Conservation (phyloP, 331 rosid genomes). For the Spiraea crenata region DNA sequence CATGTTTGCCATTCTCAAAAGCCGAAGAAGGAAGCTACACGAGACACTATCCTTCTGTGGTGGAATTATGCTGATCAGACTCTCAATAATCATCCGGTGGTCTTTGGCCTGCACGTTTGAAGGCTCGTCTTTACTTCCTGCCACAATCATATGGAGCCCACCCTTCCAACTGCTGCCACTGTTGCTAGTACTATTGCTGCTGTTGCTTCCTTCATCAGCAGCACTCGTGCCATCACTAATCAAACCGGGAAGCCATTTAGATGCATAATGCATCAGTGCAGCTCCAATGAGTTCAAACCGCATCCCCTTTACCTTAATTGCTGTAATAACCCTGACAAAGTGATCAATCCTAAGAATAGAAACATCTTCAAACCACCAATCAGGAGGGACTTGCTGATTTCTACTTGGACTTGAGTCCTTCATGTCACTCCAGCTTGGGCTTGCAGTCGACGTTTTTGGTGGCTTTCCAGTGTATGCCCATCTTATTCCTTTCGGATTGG, state of each 20-base stretch:
- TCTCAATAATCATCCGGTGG: constrained; percentile 82
- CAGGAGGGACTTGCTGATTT: constrained; percentile 78
- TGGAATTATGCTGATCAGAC: constrained; percentile 89
- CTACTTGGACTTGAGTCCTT: constrained; percentile 79
- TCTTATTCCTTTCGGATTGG: constrained; percentile 87
- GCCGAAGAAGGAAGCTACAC: constrained; percentile 89
- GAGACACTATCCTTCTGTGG: constrained; percentile 91
- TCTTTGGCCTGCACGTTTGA: constrained; percentile 62
- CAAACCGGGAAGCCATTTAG: constrained; percentile 82
- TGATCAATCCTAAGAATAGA: constrained; percentile 90
- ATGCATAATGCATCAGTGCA: constrained; percentile 71
- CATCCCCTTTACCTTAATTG: constrained; percentile 93
- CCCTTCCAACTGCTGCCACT: constrained; percentile 63
- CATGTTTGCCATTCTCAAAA: constrained; percentile 83
- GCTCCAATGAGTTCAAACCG: constrained; percentile 76
- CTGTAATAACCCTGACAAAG: constrained; percentile 83
- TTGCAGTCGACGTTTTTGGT: constrained; percentile 38
- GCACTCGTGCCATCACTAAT: constrained; percentile 23
- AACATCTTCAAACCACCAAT: constrained; percentile 99
- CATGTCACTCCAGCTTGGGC: constrained; percentile 74
- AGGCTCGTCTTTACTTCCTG: constrained; percentile 54
- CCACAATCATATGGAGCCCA: constrained; percentile 76
- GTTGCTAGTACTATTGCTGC: constrained; percentile 44
- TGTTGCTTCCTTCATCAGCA: constrained; percentile 58
- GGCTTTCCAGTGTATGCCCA: constrained; percentile 87